phyloP scores from a whole-genome alignment of 1,284 basidiomycete species.

The Pterulicium gracile region DNA sequence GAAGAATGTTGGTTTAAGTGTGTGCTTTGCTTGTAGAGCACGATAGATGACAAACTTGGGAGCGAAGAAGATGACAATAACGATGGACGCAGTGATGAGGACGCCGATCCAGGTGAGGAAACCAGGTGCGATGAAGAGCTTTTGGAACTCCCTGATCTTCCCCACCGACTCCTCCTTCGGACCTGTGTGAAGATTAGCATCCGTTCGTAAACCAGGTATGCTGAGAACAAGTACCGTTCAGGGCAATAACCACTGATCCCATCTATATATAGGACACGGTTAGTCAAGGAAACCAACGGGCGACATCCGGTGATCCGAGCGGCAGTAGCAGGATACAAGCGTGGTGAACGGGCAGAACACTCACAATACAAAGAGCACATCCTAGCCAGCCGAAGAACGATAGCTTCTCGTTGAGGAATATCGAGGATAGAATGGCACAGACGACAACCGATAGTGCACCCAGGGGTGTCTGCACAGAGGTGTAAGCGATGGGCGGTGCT shows the following conservation, averaged over 20 bases:
- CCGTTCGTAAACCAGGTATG: background rate
- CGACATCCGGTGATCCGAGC: too few relatives aligned
- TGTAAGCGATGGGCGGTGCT: conserved; percentile 3
- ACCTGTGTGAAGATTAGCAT: conserved; percentile 30
- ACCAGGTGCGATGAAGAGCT: conserved; percentile 78
- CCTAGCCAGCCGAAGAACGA: conserved; percentile 92
- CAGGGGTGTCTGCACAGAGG: conserved; percentile 63
- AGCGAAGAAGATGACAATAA: conserved; percentile 72
- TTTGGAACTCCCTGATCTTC: conserved; percentile 72
- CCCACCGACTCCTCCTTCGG: conserved; percentile 76
- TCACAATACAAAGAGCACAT: conserved; percentile 77
- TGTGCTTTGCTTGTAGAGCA: conserved; percentile 2
- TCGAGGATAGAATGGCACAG: conserved; percentile 86
- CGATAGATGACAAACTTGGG: conserved; percentile 51
- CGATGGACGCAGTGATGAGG: conserved; percentile 51
- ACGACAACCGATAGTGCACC: conserved; percentile 97
- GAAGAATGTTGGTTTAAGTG: conserved; percentile 5
- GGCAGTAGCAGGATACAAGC: too few relatives aligned
- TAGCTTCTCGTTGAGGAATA: conserved; percentile 89
- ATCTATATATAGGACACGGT: too few relatives aligned
- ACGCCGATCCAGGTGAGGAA: conserved; percentile 74
- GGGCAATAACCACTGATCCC: conserved; percentile 79
- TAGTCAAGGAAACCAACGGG: background rate
- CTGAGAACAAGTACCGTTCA: conserved; percentile 40
- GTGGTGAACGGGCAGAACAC: conserved; percentile 17